Evolutionary conservation across 163 green algal species (phyloP).

Genomic region (Dunaliella salina): DNA sequence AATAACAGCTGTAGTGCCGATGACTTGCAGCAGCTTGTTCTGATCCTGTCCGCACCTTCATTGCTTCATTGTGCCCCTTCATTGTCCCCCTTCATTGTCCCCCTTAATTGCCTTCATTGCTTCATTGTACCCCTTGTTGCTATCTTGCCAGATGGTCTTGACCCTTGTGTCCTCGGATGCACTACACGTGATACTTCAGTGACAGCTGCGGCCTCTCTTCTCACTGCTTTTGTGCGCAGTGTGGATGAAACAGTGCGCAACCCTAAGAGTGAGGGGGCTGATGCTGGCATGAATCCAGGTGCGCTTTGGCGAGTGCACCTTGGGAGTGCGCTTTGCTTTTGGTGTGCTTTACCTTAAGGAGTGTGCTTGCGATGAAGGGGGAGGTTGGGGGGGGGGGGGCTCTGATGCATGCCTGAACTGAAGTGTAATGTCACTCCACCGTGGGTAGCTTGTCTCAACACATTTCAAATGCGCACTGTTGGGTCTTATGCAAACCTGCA

Average conservation of each 20-base stretch:
- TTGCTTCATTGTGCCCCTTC: too few relatives aligned
- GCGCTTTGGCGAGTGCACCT: not conserved
- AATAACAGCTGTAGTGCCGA: too few relatives aligned
- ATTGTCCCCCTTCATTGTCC: too few relatives aligned
- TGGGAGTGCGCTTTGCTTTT: not conserved
- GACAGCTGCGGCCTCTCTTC: too few relatives aligned
- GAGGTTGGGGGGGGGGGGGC: not conserved
- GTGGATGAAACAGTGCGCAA: conserved; percentile 97
- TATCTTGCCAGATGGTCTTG: too few relatives aligned
- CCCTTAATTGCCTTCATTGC: too few relatives aligned
- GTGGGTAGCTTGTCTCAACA: not conserved
- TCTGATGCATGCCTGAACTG: not conserved
- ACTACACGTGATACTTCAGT: too few relatives aligned
- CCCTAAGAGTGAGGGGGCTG: conserved; percentile 68
- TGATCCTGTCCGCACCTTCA: too few relatives aligned
- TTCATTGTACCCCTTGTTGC: too few relatives aligned
- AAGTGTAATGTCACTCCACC: not conserved
- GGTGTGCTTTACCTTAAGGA: not conserved
- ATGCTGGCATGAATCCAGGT: conserved; percentile 25
- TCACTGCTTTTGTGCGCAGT: not conserved
- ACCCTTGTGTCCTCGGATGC: too few relatives aligned
- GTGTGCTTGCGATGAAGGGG: not conserved
- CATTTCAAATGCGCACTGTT: not conserved
- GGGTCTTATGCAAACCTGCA: not conserved
- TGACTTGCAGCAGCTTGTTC: too few relatives aligned